A percentile compares a stretch with the other conserved stretches of the same genome.
These are phyloP conservation scores for Staphylotrichum tortipilum DNA, from an alignment of 495 filamentous ascomycete species.

Conservation along the genomic window DNA sequence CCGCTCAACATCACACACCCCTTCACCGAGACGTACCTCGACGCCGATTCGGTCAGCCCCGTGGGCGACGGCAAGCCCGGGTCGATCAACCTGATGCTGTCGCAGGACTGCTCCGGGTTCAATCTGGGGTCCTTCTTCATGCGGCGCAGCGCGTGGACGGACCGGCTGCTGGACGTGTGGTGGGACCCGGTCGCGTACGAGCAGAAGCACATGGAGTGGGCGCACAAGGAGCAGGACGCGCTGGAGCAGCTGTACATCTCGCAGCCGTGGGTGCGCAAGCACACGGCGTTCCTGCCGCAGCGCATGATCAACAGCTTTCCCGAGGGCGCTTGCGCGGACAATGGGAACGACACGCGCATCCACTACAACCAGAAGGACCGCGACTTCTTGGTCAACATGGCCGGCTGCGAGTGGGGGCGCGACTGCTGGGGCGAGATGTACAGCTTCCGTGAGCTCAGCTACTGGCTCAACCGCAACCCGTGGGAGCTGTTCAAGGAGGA, in stretches of 20 bases:
- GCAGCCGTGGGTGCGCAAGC: constrained; percentile 87
- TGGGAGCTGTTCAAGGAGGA: constrained; percentile 69
- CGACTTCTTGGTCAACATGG: constrained; percentile 99
- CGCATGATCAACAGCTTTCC: constrained; percentile 93
- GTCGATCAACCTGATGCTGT: constrained; percentile 79
- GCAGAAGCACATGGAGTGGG: constrained; percentile 98
- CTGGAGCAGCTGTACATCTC: constrained; percentile 84
- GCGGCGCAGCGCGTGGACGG: constrained; percentile 74
- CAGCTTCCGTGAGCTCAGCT: constrained; percentile 79
- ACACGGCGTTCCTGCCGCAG: constrained; percentile 84
- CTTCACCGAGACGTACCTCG: constrained; percentile 60
- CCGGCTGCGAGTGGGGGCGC: constrained; percentile 89
- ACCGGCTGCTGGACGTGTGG: constrained; percentile 90
- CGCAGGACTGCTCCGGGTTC: constrained; percentile 94
- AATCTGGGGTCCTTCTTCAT: constrained; percentile 96
- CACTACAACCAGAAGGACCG: constrained; percentile 81
- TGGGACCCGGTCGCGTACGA: constrained; percentile 98
- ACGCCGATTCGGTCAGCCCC: constrained; percentile 58
- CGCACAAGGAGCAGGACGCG: constrained; percentile 96
- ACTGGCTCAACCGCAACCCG: constrained; percentile 68
- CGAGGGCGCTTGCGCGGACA: constrained; percentile 71
- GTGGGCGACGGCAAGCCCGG: constrained; percentile 62
- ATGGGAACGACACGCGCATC: constrained; percentile 59
- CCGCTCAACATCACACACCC: constrained; percentile 91
- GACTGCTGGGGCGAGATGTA: constrained; percentile 99